Conservation (phyloP, 1,284 basidiomycete genomes). For the Irpex lacteus region DNA sequence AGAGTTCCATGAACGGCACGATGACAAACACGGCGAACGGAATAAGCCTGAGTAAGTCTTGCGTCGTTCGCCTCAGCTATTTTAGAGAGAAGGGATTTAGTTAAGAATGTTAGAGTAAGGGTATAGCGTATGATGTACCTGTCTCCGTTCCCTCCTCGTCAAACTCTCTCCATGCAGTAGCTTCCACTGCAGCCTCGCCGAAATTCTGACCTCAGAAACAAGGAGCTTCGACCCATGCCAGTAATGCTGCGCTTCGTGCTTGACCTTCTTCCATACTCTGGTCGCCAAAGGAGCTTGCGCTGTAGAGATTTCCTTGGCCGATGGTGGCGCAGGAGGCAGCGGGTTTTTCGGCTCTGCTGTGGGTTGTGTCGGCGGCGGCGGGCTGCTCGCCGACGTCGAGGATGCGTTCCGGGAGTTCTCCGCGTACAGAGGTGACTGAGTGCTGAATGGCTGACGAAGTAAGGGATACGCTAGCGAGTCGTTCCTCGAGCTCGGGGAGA, state of each 20-base stretch:
- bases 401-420: constrained; percentile 16
- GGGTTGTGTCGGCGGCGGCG: constrained; percentile 9
- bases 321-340: constrained; percentile 41
- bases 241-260: constrained; percentile 95
- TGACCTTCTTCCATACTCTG: constrained; percentile 87
- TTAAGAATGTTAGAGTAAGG: no score
- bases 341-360: constrained; percentile 43
- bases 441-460: constrained; percentile 24
- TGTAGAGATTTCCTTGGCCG: constrained; percentile 41
- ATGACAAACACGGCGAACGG: constrained; percentile 95
- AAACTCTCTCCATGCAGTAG: constrained; percentile 89
- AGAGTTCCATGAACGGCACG: constrained; percentile 97
- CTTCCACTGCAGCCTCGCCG: constrained; percentile 85
- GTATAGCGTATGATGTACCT: constrained; percentile 47
- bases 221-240: constrained; percentile 97
- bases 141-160: constrained; percentile 91
- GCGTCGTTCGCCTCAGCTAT: constrained; percentile 90
- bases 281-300: constrained; percentile 50
- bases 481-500: constrained; percentile 7
- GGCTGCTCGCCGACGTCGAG: constrained; percentile 17
- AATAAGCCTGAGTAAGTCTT: constrained; percentile 88
- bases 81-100: no score
- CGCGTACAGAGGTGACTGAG: constrained; percentile 24
- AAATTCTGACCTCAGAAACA: constrained; percentile 93
- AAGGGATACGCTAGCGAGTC: constrained; percentile 4